A percentile compares a stretch with the other conserved stretches of the same genome.
phyloP scores from a whole-genome alignment of 805 yeast genomes.

The Metschnikowia gelsemii region DNA sequence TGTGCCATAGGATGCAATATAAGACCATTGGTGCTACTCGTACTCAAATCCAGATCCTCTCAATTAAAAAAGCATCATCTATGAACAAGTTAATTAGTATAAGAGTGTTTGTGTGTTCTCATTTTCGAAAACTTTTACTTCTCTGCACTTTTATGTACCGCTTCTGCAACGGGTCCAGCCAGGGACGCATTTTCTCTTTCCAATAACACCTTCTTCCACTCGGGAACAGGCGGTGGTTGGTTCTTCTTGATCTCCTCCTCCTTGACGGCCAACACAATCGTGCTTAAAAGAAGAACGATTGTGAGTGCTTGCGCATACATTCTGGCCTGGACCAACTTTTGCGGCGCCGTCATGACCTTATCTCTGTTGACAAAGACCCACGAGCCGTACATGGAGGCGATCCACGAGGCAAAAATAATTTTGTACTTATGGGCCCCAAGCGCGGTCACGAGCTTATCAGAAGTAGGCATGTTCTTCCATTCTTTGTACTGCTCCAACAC shows the following conservation, averaged over 20 bases:
- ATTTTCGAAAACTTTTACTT: too few relatives aligned
- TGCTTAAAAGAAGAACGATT: constrained; percentile 28
- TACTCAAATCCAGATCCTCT: too few relatives aligned
- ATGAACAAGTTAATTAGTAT: too few relatives aligned
- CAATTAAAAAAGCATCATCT: background rate
- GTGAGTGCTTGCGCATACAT: constrained; percentile 33
- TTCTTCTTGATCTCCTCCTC: constrained; percentile 25
- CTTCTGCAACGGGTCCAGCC: background rate
- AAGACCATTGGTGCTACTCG: too few relatives aligned
- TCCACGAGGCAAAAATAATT: constrained; percentile 38
- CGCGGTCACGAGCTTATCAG: constrained; percentile 31
- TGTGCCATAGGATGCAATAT: too few relatives aligned
- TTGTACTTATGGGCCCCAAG: constrained; percentile 37
- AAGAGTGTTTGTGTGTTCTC: too few relatives aligned
- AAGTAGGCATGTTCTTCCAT: constrained; percentile 34
- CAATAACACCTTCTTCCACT: constrained; percentile 25
- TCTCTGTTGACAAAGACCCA: constrained; percentile 30
- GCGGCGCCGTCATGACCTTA: constrained; percentile 28
- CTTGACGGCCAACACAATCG: constrained; percentile 29
- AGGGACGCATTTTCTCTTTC: constrained; percentile 10
- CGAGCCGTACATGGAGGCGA: constrained; percentile 36
- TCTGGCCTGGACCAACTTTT: constrained; percentile 31
- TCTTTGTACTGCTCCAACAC: constrained; percentile 35
- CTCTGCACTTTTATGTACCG: background rate
- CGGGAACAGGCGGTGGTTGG: constrained; percentile 26